Evolutionary conservation across 1,284 basidiomycete species (phyloP), one percentile per base, ranked within the genome.

Genomic region (Trametes hirsuta): DNA sequence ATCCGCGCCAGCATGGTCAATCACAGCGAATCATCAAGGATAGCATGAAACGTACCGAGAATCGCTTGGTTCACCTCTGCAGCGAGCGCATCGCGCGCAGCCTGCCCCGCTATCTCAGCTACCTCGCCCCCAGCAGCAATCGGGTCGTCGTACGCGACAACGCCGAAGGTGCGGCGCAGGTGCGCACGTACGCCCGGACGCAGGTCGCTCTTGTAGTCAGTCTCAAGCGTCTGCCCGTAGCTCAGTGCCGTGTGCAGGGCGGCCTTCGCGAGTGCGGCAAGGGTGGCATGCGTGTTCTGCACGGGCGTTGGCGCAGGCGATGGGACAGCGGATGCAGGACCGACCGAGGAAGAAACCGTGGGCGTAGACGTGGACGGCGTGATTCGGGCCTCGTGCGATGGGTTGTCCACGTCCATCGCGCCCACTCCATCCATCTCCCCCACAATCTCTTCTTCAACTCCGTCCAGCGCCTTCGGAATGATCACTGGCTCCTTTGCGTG

Each of bases 61-160:
- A 94, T 93, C 22, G 87, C 90, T 71, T 86, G 81, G 65, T 94
- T 94, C 42, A 94, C 75, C 74, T 93, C 90, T 58, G 84, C 86
- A 22, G 91, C 91, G 49, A 94, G 78, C 24, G 77, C 74, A 46
- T 82, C 79, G 59, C 90, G 79, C 40, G 90, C 85, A 46, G 82
- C 83, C 64, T 85, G 83, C 37, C 89, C 84, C 11, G 84, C 88
- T 35, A 91, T 81, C 66, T 85, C 84, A 14, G 84, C 82, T 18
- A 86, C 81, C 49, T 84, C 79, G 6, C 86, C 86, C 9, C 85
- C 83, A 18, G 83, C 87, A 57, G 80, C 80, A 60, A 84, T 72
- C 22, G 91, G 92, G 70, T 92, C 86, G 40, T 87, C 82, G 71
- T 87, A 94, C 37, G 91, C 90, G 55, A 94, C 82, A 50, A 94